Base-by-base conservation (phyloP, 495 filamentous ascomycete genomes). In the Penicillium bialowiezense region DNA sequence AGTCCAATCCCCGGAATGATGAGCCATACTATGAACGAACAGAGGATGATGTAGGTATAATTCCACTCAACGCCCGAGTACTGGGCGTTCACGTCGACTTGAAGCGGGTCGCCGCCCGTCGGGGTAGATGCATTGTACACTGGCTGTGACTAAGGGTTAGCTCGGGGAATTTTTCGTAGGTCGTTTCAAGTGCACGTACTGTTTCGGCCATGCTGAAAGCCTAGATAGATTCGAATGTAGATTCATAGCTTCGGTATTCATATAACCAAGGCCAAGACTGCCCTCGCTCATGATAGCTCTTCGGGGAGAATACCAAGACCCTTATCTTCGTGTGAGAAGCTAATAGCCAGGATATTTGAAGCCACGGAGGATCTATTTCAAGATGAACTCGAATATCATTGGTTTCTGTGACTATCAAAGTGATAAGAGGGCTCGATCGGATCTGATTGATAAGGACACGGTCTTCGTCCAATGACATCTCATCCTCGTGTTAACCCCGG, bases 1-100 rank as follows among this genome's bases (percentile, higher is more conserved):
- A 84, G 61, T 29, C 78, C 79, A 47, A 83, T 79, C 3, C 79
- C 80, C 3, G 80, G 80, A 12, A 83, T 77, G 36, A 82, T 82
- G 37, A 84, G 55, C 75, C 76, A 83, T 41, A 83, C 79, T 43
- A 84, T 67, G 41, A 75, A 76, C 7, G 62, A 68, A 44, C 76
- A 78, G 41, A 75, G 61, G 23, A 75, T 53, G 34, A 83, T 71
- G 51, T 78, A 81, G 49, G 64, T 64, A 52, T 77, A 76, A 48
- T 83, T 73, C 59, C 68, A 76, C 49, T 76, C 73, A 38, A 71
- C 58, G 23, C 78, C 78, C 8, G 48, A 51, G 51, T 73, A 78
- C 54, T 77, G 75, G 10, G 66, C 65, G 48, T 80, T 80, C 23
- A 80, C 76, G 48, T 80, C 71, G 18, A 77, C 55, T 24, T 68